Percentiles rank a stretch among this genome's conserved stretches.
phyloP scores from a whole-genome alignment of 805 yeast genomes.

The Lipomyces lipofer region DNA sequence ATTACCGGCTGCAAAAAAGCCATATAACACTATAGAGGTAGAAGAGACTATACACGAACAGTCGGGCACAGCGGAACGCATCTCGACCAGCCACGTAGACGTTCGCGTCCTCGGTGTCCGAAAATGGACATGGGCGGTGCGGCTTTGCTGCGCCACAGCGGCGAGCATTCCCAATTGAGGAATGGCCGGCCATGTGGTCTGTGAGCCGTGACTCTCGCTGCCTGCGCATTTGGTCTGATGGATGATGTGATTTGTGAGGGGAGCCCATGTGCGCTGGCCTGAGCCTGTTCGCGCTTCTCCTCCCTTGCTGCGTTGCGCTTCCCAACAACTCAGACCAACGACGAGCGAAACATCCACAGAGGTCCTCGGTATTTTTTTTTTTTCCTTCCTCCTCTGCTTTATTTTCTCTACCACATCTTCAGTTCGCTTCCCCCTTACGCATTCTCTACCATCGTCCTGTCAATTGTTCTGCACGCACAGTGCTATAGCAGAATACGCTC shows the following conservation, averaged over 20 bases:
- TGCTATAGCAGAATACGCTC: background rate
- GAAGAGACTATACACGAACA: too few species aligned
- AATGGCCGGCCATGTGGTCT: conserved; percentile 3
- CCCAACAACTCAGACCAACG: background rate
- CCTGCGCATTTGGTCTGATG: background rate
- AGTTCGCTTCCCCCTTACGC: background rate
- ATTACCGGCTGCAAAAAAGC: too few species aligned
- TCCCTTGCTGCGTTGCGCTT: background rate
- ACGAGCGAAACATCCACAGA: too few species aligned
- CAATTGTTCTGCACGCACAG: background rate
- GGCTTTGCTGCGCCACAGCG: too few species aligned
- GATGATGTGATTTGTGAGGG: conserved; percentile 2
- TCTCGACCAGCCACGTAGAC: too few species aligned
- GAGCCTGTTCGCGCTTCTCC: conserved; percentile 2
- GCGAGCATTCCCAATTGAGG: too few species aligned
- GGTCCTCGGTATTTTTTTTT: too few species aligned
- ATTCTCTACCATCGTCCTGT: background rate
- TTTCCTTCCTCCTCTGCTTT: background rate
- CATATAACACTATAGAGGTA: too few species aligned
- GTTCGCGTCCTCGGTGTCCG: too few species aligned
- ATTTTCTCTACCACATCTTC: background rate
- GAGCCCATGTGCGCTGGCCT: too few species aligned
- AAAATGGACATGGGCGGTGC: too few species aligned
- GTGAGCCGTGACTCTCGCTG: conserved; percentile 1
- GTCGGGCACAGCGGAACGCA: too few species aligned